Evolutionary conservation across 352 stramenopile species (phyloP), one percentile per base, ranked within the genome.

Genomic region (Phytophthora hibernalis): DNA sequence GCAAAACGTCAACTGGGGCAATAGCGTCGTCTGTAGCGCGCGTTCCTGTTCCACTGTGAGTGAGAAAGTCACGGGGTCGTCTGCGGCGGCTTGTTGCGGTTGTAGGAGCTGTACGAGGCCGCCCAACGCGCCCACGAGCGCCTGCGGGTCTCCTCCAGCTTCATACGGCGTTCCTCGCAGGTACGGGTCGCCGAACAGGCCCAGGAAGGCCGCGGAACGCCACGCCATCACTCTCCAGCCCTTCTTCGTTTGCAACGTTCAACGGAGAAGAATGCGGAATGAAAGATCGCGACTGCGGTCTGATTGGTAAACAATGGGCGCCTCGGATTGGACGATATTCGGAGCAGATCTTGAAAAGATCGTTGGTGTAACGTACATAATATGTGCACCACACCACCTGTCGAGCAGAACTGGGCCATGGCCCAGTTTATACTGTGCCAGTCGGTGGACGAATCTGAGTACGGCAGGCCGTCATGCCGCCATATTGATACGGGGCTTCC

Each of bases 101-200:
- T 80, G 64, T 16, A 92, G 73, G 38, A 90, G 38, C 44, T 79
- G 56, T 16, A 50, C 28, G 44, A 91, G 60, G 62, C 68, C 76
- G 16, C 65, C 65, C 6, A 91, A 68, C 54, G 76, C 81, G 22
- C 61, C 69, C 28, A 89, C 64, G 22, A 95, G 72, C 45, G 87
- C 83, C 54, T 92, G 79, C 21, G 82, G 77, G 49, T 90, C 80
- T 18, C 87, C 83, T 47, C 86, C 87, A 18, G 80, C 84, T 65
- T 95, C 85, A 63, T 90, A 91, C 28, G 87, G 79, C 59, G 89
- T 96, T 20, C 64, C 72, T n/a, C 82, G 85, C 48, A 95, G 72
- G 48, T 83, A 94, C 52, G 89, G 83, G 69, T 96, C 87, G 21
- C 85, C 87, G 54, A 93, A 93, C 55, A 92, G 60, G 52, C 85